Percentiles rank a stretch among this genome's conserved stretches.
phyloP scores from a whole-genome alignment of 78 protist species.

The Emiliania huxleyi region DNA sequence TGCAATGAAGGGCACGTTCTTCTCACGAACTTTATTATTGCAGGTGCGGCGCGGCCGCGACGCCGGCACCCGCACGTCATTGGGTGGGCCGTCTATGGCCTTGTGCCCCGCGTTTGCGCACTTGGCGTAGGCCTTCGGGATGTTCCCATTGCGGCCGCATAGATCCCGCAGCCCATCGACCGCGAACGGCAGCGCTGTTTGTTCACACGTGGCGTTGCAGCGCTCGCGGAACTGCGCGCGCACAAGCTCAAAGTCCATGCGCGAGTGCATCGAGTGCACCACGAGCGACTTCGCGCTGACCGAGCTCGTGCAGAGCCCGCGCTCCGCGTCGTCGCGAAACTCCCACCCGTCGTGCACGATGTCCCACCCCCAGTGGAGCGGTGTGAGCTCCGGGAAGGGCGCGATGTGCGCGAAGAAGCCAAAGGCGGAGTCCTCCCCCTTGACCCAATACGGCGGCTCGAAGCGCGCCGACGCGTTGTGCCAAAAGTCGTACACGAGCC shows the following conservation, averaged over 20 bases:
- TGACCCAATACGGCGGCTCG: neutral
- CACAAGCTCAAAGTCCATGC: neutral
- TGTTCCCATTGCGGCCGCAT: neutral
- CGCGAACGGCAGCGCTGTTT: neutral
- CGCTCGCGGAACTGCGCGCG: neutral
- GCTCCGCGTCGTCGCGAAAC: neutral
- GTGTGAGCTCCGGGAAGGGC: neutral
- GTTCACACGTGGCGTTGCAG: neutral
- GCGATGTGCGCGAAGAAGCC: neutral
- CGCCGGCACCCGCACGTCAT: neutral
- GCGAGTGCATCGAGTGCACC: slow-evolving; percentile 1
- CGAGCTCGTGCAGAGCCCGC: neutral
- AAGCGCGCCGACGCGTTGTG: neutral
- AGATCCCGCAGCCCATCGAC: neutral
- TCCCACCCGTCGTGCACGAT: neutral
- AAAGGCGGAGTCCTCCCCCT: slow-evolving; percentile 12
- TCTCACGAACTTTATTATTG: too few species aligned
- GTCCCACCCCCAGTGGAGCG: neutral
- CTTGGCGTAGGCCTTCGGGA: neutral
- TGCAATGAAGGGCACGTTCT: neutral
- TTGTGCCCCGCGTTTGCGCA: neutral
- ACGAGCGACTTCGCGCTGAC: neutral
- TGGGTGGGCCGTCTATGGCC: neutral
- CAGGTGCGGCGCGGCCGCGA: too few species aligned
- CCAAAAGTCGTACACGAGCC: neutral